phyloP scores from a whole-genome alignment of 352 stramenopile species.

The Phytophthora cryptogea region DNA sequence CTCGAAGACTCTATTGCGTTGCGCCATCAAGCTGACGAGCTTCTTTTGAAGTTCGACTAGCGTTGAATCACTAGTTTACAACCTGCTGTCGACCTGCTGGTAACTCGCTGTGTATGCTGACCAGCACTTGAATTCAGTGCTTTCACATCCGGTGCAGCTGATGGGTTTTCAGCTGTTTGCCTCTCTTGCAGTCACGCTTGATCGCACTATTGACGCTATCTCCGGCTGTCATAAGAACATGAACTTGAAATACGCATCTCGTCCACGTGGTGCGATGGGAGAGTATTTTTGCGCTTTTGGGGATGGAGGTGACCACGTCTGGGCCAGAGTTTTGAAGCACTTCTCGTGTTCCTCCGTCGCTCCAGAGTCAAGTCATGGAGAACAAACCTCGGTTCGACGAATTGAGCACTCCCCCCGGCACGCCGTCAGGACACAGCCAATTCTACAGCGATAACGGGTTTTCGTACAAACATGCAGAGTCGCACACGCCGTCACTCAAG shows the following conservation, averaged over 20 bases:
- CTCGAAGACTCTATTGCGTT: conserved; percentile 27
- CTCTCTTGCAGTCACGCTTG: conserved; percentile 15
- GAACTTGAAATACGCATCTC: conserved; percentile 18
- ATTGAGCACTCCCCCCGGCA: conserved; percentile 31
- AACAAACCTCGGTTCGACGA: conserved; percentile 23
- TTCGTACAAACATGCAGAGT: conserved; percentile 27
- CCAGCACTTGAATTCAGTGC: neutral
- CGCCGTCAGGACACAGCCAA: conserved; percentile 20
- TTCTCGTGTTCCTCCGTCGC: conserved; percentile 13
- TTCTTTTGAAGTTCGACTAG: conserved; percentile 5
- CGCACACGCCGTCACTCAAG: conserved; percentile 26
- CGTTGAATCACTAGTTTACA: neutral
- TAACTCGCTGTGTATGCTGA: neutral
- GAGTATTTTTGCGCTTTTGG: conserved; percentile 13
- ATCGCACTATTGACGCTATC: conserved; percentile 5
- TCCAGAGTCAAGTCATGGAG: conserved; percentile 9
- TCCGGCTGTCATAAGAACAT: conserved; percentile 32
- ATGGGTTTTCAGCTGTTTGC: conserved; percentile 17
- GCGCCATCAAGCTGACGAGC: conserved; percentile 15
- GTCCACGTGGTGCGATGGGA: conserved; percentile 11
- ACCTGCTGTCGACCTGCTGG: neutral
- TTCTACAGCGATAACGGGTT: conserved; percentile 18
- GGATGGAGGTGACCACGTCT: neutral
- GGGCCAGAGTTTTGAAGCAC: neutral
- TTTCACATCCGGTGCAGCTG: conserved; percentile 5